Conservation (phyloP, 805 yeast genomes). For the Pichia deserticola region DNA sequence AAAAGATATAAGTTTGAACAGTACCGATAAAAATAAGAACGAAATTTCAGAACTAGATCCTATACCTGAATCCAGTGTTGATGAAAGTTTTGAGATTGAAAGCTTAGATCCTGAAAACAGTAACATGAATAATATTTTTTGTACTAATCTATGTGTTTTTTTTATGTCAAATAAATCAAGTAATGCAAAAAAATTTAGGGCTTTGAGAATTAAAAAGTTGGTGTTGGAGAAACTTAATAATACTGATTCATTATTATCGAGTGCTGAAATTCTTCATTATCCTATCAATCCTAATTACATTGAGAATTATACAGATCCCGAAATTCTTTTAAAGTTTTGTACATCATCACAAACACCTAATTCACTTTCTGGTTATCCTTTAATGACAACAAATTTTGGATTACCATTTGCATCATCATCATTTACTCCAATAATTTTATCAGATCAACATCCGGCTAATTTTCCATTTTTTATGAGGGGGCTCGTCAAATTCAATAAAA, state of each 20-base stretch:
- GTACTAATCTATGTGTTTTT: constrained; percentile 12
- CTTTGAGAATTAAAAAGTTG: background rate
- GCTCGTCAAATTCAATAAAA: background rate
- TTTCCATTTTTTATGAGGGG: constrained; percentile 1
- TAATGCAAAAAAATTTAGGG: background rate
- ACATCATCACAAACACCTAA: constrained; percentile 1
- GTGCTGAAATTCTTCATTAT: background rate
- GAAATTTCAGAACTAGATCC: background rate
- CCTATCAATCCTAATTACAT: constrained; percentile 2
- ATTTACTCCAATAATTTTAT: constrained; percentile 18
- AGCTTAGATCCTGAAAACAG: background rate
- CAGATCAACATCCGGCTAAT: background rate
- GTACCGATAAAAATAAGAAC: background rate
- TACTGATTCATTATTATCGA: background rate
- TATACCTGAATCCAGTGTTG: background rate
- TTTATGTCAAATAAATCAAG: constrained; percentile 10
- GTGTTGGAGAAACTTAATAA: background rate
- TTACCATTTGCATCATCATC: too few species aligned
- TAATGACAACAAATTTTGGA: background rate
- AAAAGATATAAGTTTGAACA: too few species aligned
- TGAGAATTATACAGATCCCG: constrained; percentile 7
- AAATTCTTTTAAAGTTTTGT: constrained; percentile 8
- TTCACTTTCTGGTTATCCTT: constrained; percentile 11
- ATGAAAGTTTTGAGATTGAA: background rate
- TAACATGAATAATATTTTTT: background rate